A percentile compares a stretch with the other conserved stretches of the same genome.
Conservation (phyloP, 2,329 filamentous ascomycete genomes). For the Claviceps paspali region DNA sequence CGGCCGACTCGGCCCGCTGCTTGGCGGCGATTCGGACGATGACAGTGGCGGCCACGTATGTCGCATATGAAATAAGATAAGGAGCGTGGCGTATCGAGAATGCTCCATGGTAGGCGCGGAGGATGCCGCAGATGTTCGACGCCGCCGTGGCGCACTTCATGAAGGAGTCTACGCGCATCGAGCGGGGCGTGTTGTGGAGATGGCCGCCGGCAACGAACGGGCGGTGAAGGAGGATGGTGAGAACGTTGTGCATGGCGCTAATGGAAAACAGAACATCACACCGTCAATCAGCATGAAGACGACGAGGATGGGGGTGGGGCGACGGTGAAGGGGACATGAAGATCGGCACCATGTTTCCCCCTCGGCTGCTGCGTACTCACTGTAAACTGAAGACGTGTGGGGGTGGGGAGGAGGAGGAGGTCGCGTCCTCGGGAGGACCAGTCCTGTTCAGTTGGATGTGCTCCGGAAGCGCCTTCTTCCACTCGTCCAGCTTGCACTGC, state of each 20-base stretch:
- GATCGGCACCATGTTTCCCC: too few species aligned
- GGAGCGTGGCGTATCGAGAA: conserved; percentile 32
- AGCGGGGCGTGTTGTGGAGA: conserved; percentile 25
- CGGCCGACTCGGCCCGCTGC: conserved; percentile 22
- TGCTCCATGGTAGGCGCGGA: conserved; percentile 27
- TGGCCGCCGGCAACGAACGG: conserved; percentile 36
- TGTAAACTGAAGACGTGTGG: conserved; percentile 29
- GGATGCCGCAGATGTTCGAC: conserved; percentile 25
- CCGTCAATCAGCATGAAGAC: neutral
- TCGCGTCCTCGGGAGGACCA: too few species aligned
- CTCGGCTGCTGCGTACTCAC: conserved; percentile 10
- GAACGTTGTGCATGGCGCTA: conserved; percentile 18
- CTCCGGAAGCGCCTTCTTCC: conserved; percentile 24
- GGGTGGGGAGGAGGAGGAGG: too few species aligned
- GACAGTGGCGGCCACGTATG: conserved; percentile 38
- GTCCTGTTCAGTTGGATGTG: conserved; percentile 24
- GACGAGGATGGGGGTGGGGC: too few species aligned
- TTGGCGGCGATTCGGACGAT: conserved; percentile 34
- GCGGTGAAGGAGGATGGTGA: conserved; percentile 36
- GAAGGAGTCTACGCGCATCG: conserved; percentile 27
- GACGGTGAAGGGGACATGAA: too few species aligned
- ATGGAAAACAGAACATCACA: too few species aligned
- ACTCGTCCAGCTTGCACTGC: conserved; percentile 25
- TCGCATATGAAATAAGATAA: conserved; percentile 39
- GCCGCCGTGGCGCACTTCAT: conserved; percentile 31